These are phyloP conservation scores for Cicer arietinum DNA, from an alignment of 306 rosid species.

Conservation along the genomic window DNA sequence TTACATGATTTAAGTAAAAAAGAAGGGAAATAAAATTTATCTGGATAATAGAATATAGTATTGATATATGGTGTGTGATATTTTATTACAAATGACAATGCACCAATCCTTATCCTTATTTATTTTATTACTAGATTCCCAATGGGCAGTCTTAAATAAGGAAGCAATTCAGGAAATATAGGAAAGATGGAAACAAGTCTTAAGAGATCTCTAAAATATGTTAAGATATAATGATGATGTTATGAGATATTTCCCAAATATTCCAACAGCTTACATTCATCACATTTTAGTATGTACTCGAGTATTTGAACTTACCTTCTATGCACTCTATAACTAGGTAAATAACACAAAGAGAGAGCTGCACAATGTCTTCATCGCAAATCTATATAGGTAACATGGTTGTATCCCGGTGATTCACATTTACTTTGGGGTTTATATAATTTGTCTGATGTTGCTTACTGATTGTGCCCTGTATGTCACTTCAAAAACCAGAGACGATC, in stretches of 20 bases:
- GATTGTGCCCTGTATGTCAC: constrained; percentile 34
- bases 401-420: constrained; percentile 21
- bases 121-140: constrained; percentile 13
- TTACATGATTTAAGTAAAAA: background rate
- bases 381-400: constrained; percentile 78
- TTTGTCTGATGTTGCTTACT: constrained; percentile 34
- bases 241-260: background rate
- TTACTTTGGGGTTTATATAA: background rate
- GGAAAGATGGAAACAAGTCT: constrained; percentile 22
- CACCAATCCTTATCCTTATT: background rate
- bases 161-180: constrained; percentile 17
- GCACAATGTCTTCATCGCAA: constrained; percentile 88
- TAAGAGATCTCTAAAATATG: constrained; percentile 1
- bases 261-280: constrained; percentile 3
- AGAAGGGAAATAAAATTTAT: background rate
- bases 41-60: background rate
- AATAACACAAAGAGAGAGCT: constrained; percentile 82
- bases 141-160: background rate
- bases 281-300: background rate
- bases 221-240: background rate
- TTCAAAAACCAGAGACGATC: constrained; percentile 66
- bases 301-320: constrained; percentile 20
- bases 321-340: constrained; percentile 60
- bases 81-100: background rate
- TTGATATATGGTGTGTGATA: background rate